These are phyloP conservation scores for Corynespora cassiicola DNA, from an alignment of 2,329 filamentous ascomycete species.

Conservation along the genomic window DNA sequence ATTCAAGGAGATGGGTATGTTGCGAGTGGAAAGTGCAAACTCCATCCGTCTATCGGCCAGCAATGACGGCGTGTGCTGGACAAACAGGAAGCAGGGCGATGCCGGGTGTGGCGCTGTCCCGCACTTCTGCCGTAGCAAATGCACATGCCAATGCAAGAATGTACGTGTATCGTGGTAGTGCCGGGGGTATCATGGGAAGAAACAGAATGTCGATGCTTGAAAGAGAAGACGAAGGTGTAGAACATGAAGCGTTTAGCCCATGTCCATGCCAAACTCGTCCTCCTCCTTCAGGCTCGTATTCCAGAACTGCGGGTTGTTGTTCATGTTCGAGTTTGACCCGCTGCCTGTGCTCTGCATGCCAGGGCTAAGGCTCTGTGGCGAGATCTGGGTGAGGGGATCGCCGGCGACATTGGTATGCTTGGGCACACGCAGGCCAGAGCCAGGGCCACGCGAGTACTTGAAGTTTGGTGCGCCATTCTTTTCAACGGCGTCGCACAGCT, in stretches of 20 bases:
- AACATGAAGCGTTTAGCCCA: slow-evolving; percentile 33
- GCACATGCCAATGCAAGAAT: slow-evolving; percentile 37
- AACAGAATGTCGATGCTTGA: slow-evolving; percentile 21
- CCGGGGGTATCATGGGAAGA: slow-evolving; percentile 43
- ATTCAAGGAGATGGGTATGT: slow-evolving; percentile 38
- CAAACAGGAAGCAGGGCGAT: slow-evolving; percentile 14
- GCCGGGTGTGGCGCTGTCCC: slow-evolving; percentile 5
- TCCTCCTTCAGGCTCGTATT: slow-evolving; percentile 83
- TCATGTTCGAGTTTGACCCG: slow-evolving; percentile 53
- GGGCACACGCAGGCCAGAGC: slow-evolving; percentile 87
- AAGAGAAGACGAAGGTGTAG: slow-evolving; percentile 20
- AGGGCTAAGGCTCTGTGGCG: slow-evolving; percentile 63
- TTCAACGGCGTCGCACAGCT: slow-evolving; percentile 84
- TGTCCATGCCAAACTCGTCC: slow-evolving; percentile 87
- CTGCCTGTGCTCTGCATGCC: slow-evolving; percentile 70
- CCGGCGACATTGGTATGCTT: slow-evolving; percentile 92
- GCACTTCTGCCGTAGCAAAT: slow-evolving; percentile 19
- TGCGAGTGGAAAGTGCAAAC: slow-evolving; percentile 27
- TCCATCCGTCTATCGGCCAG: slow-evolving; percentile 39
- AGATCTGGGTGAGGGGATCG: slow-evolving; percentile 68
- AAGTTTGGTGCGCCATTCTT: slow-evolving; percentile 80
- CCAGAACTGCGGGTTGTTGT: slow-evolving; percentile 57
- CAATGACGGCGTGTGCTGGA: slow-evolving; percentile 32
- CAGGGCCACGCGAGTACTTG: slow-evolving; percentile 81
- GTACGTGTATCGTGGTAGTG: slow-evolving; percentile 39